Base-by-base conservation (phyloP, 1,284 basidiomycete genomes). In the Ustilago hordei region DNA sequence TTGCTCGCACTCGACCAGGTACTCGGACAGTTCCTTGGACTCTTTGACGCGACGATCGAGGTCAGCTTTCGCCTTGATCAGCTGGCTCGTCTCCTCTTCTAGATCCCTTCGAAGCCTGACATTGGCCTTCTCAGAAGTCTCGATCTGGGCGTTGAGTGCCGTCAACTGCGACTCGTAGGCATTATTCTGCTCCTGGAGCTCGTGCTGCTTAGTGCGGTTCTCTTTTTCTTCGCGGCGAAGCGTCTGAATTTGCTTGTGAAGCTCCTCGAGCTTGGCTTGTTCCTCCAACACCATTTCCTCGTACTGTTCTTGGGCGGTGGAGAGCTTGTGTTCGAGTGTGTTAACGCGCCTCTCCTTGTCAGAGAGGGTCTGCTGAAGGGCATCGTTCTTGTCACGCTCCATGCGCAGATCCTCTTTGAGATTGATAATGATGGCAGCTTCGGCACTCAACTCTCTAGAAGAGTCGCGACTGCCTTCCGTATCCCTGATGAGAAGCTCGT, bases 381-480 rank as follows among this genome's bases (percentile, higher is more conserved):
- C 69, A 36, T 77, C 75, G 53, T 47, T 73, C 66, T 73, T 77
- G 55, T 64, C 70, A 8, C 70, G 63, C 55, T 72, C 75, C 38
- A 77, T 66, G n/a, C 66, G 69, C 31, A 77, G 57, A 43, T 77
- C 75, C 41, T 77, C 70, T 45, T 77, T 73, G 52, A 73, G 60
- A 34, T 73, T 69, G 41, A 63, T 56, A 39, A 73, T 67, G 63
- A 63, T 54, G 19, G 70, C 56, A 4, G 62, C 65, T 45, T 77
- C 69, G 19, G 64, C 69, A 52, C 63, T 68, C 19, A 72, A 39
- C 43, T 76, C 74, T 52, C 69, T 43, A 2, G 74, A 65, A 13
- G 55, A 62, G 48, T 76, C 74, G 23, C 74, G 60, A 53, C 74
- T 76, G 55, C 48, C 47, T n/a, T 69, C 65, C 8, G 52, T 36